Conservation (phyloP, 2,329 filamentous ascomycete genomes). For the Calonectria crousiana region DNA sequence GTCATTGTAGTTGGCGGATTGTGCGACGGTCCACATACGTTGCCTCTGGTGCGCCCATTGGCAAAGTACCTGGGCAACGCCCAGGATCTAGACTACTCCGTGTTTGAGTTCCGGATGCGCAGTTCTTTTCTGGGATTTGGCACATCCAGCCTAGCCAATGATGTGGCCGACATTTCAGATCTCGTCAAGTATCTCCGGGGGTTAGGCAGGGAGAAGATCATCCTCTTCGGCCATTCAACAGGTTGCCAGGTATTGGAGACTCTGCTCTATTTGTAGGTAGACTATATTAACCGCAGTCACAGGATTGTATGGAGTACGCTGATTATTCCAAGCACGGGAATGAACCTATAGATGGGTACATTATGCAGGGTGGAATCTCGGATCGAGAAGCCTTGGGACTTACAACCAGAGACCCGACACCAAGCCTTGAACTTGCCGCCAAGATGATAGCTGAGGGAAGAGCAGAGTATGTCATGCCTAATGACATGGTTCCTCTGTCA, state of each 20-base stretch:
- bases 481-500: constrained; percentile 54
- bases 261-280: not conserved
- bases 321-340: constrained; percentile 55
- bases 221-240: constrained; percentile 70
- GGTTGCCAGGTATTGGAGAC: constrained; percentile 63
- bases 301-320: constrained; percentile 70
- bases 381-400: constrained; percentile 75
- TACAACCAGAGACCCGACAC: constrained; percentile 60
- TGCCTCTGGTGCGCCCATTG: constrained; percentile 66
- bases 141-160: constrained; percentile 61
- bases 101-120: constrained; percentile 68
- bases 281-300: not conserved
- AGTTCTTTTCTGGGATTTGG: constrained; percentile 68
- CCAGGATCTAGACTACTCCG: constrained; percentile 58
- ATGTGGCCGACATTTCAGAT: constrained; percentile 66
- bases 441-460: constrained; percentile 67
- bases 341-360: constrained; percentile 76
- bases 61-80: constrained; percentile 56
- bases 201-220: constrained; percentile 63
- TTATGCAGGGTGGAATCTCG: constrained; percentile 84
- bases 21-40: constrained; percentile 75
- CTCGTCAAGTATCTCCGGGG: constrained; percentile 66
- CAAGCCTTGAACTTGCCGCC: constrained; percentile 62
- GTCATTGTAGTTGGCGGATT: constrained; percentile 79
- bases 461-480: constrained; percentile 66